phyloP scores from a whole-genome alignment of 306 rosid genomes.

The Cajanus cajan region DNA sequence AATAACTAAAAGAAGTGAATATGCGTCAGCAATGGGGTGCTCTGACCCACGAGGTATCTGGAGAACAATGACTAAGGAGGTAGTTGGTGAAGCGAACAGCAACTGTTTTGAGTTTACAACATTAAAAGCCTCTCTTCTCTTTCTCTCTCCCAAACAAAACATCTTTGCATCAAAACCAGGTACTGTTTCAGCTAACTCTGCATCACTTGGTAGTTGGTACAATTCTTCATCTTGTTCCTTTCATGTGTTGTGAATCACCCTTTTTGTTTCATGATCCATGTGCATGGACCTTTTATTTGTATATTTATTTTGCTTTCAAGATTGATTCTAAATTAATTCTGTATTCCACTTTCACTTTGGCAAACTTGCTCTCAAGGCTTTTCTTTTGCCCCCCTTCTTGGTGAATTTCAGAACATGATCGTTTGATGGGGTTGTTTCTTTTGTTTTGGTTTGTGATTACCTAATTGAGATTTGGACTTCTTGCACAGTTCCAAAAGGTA shows the following conservation, averaged over 20 bases:
- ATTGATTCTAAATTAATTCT: slow-evolving; percentile 17
- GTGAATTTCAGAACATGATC: background rate
- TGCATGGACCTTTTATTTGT: no score
- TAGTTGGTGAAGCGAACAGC: background rate
- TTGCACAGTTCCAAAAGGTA: background rate
- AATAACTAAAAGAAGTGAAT: background rate
- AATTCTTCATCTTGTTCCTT: background rate
- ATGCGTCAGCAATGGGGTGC: background rate
- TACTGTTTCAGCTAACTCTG: background rate
- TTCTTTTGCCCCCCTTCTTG: background rate
- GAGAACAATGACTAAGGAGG: background rate
- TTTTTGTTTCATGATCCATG: background rate
- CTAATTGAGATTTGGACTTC: background rate
- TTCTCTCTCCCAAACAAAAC: background rate
- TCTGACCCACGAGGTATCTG: background rate
- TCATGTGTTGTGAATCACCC: background rate
- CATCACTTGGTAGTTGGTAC: background rate
- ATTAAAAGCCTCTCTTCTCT: background rate
- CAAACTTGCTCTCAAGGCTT: background rate
- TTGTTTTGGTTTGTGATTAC: background rate
- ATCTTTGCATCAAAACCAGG: background rate
- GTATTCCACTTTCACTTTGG: background rate
- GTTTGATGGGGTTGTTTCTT: background rate
- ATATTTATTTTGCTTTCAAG: background rate
- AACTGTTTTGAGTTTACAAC: background rate